Evolutionary conservation across 352 stramenopile genomes (phyloP).

Genomic region (Globisporangium orthogonon): DNA sequence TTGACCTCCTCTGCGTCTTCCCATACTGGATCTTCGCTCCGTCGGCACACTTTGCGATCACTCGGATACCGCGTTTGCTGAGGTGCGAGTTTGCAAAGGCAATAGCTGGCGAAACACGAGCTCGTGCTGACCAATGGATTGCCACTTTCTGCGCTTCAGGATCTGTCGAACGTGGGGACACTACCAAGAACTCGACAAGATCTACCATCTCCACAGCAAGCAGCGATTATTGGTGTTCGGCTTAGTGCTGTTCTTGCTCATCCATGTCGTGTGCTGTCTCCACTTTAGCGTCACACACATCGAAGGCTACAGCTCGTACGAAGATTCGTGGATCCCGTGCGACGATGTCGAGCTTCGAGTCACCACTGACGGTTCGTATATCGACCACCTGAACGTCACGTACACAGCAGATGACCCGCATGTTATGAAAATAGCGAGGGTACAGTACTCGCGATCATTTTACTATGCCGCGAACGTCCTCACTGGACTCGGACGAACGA

Average conservation of each 20-base stretch:
- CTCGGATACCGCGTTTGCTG: constrained; percentile 33
- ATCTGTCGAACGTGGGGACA: constrained; percentile 20
- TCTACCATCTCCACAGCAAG: constrained; percentile 37
- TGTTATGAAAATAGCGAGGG: constrained; percentile 16
- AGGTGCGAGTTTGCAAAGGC: constrained; percentile 6
- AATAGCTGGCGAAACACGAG: too few relatives aligned
- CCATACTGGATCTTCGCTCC: constrained; percentile 29
- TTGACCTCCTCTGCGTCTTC: constrained; percentile 41
- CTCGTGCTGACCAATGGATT: background rate
- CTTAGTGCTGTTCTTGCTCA: constrained; percentile 36
- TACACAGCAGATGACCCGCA: constrained; percentile 11
- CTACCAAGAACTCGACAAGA: constrained; percentile 30
- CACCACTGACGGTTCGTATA: constrained; percentile 5
- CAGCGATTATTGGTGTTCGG: constrained; percentile 36
- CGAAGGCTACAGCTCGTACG: constrained; percentile 22
- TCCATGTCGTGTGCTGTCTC: constrained; percentile 45
- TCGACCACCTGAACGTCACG: constrained; percentile 16
- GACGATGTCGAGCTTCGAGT: constrained; percentile 21
- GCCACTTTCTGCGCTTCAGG: constrained; percentile 2
- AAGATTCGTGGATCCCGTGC: constrained; percentile 29
- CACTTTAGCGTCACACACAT: constrained; percentile 29
- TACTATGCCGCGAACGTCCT: constrained; percentile 32
- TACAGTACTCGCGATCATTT: constrained; percentile 26
- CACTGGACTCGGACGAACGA: constrained; percentile 25
- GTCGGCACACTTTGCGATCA: constrained; percentile 21